A percentile compares a stretch with the other conserved stretches of the same genome.
Evolutionary conservation across 1,284 basidiomycete species (phyloP).

Genomic region (Ustilago tritici): DNA sequence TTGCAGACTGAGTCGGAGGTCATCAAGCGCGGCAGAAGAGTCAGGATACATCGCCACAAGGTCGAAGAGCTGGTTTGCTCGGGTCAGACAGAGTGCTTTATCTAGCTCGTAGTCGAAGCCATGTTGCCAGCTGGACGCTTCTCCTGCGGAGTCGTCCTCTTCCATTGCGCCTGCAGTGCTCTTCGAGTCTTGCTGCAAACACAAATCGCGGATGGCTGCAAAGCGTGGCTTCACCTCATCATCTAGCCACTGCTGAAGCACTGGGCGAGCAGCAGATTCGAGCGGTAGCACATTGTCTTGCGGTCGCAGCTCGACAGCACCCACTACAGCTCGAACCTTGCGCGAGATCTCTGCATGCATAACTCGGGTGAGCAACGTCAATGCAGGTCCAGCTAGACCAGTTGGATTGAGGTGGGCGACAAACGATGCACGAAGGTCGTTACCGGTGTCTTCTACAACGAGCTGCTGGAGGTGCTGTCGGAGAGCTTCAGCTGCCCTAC

Average conservation of each 20-base stretch:
- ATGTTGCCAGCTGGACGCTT: constrained; percentile 23
- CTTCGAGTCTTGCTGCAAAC: constrained; percentile 4
- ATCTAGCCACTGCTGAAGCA: constrained; percentile 42
- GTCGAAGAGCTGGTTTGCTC: constrained; percentile 80
- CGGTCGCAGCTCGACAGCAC: constrained; percentile 21
- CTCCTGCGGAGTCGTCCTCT: constrained; percentile 8
- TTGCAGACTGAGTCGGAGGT: constrained; percentile 77
- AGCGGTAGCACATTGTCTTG: constrained; percentile 33
- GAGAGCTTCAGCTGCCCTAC: constrained; percentile 15
- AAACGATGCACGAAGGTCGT: constrained; percentile 23
- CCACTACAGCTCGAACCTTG: constrained; percentile 37
- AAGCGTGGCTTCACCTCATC: constrained; percentile 36
- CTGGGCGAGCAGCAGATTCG: constrained; percentile 34
- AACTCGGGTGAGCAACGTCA: constrained; percentile 36
- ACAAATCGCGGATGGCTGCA: constrained; percentile 30
- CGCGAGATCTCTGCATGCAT: constrained; percentile 37
- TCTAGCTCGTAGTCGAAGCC: constrained; percentile 56
- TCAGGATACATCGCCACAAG: constrained; percentile 95
- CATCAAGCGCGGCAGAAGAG: constrained; percentile 85
- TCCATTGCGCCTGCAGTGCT: not conserved
- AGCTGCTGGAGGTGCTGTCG: constrained; percentile 22
- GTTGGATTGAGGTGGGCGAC: constrained; percentile 21
- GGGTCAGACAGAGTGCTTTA: constrained; percentile 47
- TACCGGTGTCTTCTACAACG: constrained; percentile 2
- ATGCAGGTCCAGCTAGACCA: constrained; percentile 24